Conservation (phyloP, 2,329 filamentous ascomycete genomes). For the Moelleriella libera region DNA sequence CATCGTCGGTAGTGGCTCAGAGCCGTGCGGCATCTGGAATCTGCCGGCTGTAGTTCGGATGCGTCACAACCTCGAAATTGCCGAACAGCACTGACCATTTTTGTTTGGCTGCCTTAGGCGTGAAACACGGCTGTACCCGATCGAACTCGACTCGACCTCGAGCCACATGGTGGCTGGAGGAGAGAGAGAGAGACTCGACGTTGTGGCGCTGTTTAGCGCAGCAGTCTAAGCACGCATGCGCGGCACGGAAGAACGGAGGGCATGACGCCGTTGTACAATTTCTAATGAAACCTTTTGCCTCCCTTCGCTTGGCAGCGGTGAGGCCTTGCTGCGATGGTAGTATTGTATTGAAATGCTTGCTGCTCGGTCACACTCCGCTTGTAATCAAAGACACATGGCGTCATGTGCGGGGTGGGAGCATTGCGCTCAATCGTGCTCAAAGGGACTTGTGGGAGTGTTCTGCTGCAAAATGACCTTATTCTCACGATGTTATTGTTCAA, state of each 20-base stretch:
- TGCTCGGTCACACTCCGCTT: no score
- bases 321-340: no score
- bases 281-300: no score
- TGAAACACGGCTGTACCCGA: conserved; percentile 1
- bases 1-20: conserved; percentile 8
- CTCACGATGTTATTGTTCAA: not conserved
- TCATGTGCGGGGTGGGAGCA: not conserved
- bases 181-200: not conserved
- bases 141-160: not conserved
- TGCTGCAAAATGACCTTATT: not conserved
- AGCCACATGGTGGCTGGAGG: conserved; percentile 3
- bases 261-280: no score
- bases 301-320: no score
- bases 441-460: not conserved
- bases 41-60: conserved; percentile 18
- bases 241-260: no score
- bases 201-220: no score
- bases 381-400: no score
- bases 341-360: no score
- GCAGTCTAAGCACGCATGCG: no score
- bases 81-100: not conserved
- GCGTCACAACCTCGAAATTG: conserved; percentile 7
- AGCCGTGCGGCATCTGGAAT: conserved; percentile 8
- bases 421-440: not conserved
- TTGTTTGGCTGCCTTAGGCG: conserved; percentile 7